Percentiles rank a stretch among this genome's conserved stretches.
Evolutionary conservation across 2,329 filamentous ascomycete genomes (phyloP).

Genomic region (Diaporthe sp.): DNA sequence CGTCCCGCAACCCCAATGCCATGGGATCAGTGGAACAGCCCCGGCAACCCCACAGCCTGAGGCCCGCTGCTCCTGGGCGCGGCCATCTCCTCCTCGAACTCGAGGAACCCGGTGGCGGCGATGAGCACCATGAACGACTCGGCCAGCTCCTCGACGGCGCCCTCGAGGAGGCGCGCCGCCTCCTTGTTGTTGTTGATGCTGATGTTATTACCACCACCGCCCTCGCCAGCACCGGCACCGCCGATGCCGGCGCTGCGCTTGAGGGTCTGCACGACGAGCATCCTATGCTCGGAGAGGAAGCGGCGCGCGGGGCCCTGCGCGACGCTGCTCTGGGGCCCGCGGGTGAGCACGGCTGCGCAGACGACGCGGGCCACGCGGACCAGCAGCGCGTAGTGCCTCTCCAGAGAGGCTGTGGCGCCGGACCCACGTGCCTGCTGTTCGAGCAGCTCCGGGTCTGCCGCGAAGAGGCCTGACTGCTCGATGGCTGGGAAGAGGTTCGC

Average conservation of each 20-base stretch:
- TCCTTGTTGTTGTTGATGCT: slow-evolving; percentile 6
- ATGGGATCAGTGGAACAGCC: slow-evolving; percentile 29
- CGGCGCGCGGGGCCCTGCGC: slow-evolving; percentile 72
- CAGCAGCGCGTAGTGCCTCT: slow-evolving; percentile 86
- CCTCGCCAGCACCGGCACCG: slow-evolving; percentile 38
- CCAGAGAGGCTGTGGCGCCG: slow-evolving; percentile 78
- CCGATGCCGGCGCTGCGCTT: slow-evolving; percentile 86
- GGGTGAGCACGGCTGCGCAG: slow-evolving; percentile 81
- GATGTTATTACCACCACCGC: slow-evolving; percentile 40
- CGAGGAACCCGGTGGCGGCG: slow-evolving; percentile 83
- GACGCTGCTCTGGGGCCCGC: slow-evolving; percentile 88
- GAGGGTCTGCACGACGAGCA: slow-evolving; percentile 87
- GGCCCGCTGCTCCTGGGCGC: slow-evolving; percentile 18
- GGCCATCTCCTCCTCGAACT: slow-evolving; percentile 49
- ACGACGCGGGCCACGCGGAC: slow-evolving; percentile 84
- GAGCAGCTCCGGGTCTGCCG: slow-evolving; percentile 91
- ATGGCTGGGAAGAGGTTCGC: slow-evolving; percentile 87
- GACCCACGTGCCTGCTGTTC: slow-evolving; percentile 73
- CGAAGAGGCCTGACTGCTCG: slow-evolving; percentile 85
- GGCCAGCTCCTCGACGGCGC: slow-evolving; percentile 79
- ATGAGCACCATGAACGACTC: slow-evolving; percentile 89
- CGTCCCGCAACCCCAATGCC: background rate
- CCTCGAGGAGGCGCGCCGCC: slow-evolving; percentile 54
- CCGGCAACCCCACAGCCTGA: slow-evolving; percentile 23
- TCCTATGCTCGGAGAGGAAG: slow-evolving; percentile 86